phyloP scores from a whole-genome alignment of 805 yeast species.

The Hanseniaspora guilliermondii region DNA sequence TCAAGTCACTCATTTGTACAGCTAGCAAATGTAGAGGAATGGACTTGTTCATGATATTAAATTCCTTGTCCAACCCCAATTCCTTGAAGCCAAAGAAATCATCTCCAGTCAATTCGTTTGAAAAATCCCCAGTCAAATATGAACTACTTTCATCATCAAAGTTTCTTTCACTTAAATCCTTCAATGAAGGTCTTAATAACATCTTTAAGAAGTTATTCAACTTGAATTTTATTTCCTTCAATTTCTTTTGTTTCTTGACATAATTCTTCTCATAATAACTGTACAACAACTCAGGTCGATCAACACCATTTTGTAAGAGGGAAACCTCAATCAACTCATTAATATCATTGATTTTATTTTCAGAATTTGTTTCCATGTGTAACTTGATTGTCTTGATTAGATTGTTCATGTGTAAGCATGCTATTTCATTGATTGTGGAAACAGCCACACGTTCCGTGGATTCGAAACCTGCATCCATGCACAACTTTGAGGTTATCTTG shows the following conservation, averaged over 20 bases:
- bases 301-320: conserved; percentile 75
- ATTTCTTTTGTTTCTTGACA: conserved; percentile 52
- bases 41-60: conserved; percentile 67
- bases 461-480: conserved; percentile 90
- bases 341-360: conserved; percentile 24
- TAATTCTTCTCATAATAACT: conserved; percentile 63
- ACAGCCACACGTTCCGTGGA: conserved; percentile 65
- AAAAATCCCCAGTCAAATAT: conserved; percentile 87
- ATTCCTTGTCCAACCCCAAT: conserved; percentile 83
- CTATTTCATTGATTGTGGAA: conserved; percentile 67
- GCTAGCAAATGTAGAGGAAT: conserved; percentile 75
- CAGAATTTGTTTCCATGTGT: conserved; percentile 51
- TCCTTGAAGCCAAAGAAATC: conserved; percentile 97
- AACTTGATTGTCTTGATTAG: conserved; percentile 57
- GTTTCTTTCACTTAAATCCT: conserved; percentile 60
- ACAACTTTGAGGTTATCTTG: conserved; percentile 59
- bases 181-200: conserved; percentile 63
- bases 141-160: conserved; percentile 89
- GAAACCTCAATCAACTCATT: conserved; percentile 48
- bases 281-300: conserved; percentile 62
- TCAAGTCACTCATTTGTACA: conserved; percentile 47
- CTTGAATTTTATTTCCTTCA: conserved; percentile 55
- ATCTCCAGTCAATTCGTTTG: conserved; percentile 77
- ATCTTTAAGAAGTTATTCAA: conserved; percentile 64
- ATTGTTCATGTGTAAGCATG: conserved; percentile 67